Conservation (phyloP, 2,329 filamentous ascomycete species). For the Clathrospora elynae region DNA sequence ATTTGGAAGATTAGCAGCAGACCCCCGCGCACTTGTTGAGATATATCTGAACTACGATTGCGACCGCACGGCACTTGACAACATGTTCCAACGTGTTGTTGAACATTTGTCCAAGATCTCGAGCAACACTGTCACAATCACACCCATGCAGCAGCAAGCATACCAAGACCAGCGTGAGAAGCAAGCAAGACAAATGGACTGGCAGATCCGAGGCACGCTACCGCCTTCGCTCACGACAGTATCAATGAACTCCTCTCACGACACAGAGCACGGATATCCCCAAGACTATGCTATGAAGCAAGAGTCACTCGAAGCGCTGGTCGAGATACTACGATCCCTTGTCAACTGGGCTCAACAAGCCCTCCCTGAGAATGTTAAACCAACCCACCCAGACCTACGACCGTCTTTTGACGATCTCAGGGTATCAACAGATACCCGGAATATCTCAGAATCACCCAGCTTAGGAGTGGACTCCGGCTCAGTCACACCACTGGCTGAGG, state of each 20-base stretch:
- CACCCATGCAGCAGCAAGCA: constrained; percentile 76
- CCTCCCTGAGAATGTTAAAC: constrained; percentile 55
- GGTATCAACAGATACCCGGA: constrained; percentile 76
- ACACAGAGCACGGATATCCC: constrained; percentile 73
- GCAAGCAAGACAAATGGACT: constrained; percentile 68
- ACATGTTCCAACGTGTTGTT: constrained; percentile 93
- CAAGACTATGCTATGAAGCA: constrained; percentile 92
- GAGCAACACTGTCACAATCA: constrained; percentile 76
- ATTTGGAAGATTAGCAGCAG: constrained; percentile 79
- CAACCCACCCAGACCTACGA: constrained; percentile 52
- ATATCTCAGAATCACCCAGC: constrained; percentile 64
- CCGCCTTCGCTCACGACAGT: constrained; percentile 85
- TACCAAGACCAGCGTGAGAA: constrained; percentile 80
- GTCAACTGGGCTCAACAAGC: constrained; percentile 88
- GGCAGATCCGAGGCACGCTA: constrained; percentile 83
- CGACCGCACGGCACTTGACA: constrained; percentile 87
- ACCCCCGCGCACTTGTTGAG: constrained; percentile 88
- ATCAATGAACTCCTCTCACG: constrained; percentile 64
- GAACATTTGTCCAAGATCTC: constrained; percentile 91
- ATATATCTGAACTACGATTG: constrained; percentile 98
- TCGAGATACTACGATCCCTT: constrained; percentile 85
- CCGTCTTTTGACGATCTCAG: constrained; percentile 65
- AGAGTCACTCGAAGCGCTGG: constrained; percentile 82
- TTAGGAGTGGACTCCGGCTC: constrained; percentile 56
- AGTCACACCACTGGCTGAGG: constrained; percentile 63